Conservation (phyloP, 1,139 yeast species). For the Oligophagozyma castellii region DNA sequence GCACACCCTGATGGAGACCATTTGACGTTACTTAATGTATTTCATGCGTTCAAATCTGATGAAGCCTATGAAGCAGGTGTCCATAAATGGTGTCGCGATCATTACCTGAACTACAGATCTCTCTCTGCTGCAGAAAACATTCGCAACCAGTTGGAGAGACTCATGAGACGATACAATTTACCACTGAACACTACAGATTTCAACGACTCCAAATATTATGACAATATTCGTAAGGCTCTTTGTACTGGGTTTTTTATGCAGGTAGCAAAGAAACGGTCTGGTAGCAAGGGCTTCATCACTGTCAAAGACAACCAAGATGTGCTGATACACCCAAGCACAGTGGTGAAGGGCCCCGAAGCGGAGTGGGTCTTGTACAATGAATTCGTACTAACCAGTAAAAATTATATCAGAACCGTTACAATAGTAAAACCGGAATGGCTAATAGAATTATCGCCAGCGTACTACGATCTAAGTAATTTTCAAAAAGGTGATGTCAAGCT, state of each 20-base stretch:
- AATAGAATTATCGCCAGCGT: slow-evolving; percentile 74
- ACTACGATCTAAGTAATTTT: slow-evolving; percentile 63
- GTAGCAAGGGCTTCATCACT: slow-evolving; percentile 68
- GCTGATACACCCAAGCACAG: slow-evolving; percentile 84
- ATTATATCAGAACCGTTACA: slow-evolving; percentile 92
- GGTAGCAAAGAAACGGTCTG: slow-evolving; percentile 76
- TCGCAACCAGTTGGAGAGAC: slow-evolving; percentile 64
- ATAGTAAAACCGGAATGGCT: slow-evolving; percentile 79
- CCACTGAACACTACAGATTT: slow-evolving; percentile 58
- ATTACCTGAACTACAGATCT: slow-evolving; percentile 74
- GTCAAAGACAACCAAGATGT: slow-evolving; percentile 95
- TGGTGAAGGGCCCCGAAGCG: slow-evolving; percentile 64
- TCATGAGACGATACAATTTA: slow-evolving; percentile 73
- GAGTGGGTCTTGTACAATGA: slow-evolving; percentile 95
- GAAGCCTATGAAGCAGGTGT: slow-evolving; percentile 49
- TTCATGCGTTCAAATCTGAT: slow-evolving; percentile 64
- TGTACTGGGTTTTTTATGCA: slow-evolving; percentile 97
- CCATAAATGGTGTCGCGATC: slow-evolving; percentile 83
- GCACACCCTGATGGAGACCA: slow-evolving; percentile 96
- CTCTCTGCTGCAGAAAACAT: slow-evolving; percentile 74
- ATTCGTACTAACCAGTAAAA: slow-evolving; percentile 84
- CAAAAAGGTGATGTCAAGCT: slow-evolving; percentile 72
- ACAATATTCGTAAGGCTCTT: slow-evolving; percentile 72
- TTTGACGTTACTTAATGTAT: slow-evolving; percentile 77
- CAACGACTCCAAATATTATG: slow-evolving; percentile 54